These are phyloP conservation scores for Hanseniaspora nectarophila DNA, from an alignment of 805 yeast genomes.

Conservation along the genomic window DNA sequence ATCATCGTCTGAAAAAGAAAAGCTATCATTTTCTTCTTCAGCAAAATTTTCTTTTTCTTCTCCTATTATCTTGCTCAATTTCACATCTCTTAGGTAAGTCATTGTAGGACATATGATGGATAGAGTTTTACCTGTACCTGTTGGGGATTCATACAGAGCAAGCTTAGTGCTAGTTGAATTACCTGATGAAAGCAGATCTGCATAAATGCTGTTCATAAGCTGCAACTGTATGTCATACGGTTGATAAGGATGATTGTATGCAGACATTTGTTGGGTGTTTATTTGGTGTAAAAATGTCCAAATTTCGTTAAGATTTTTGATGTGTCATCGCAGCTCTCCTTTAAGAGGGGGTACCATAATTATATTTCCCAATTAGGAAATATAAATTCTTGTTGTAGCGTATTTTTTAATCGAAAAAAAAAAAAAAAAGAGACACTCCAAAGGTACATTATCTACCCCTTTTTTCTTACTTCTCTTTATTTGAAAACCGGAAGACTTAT, in stretches of 20 bases:
- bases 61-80: slow-evolving; percentile 18
- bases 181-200: slow-evolving; percentile 36
- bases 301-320: too few species aligned
- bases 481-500: too few species aligned
- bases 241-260: slow-evolving; percentile 60
- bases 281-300: too few species aligned
- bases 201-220: slow-evolving; percentile 66
- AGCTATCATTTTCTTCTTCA: slow-evolving; percentile 21
- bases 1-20: slow-evolving; percentile 31
- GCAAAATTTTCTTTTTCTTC: slow-evolving; percentile 16
- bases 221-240: slow-evolving; percentile 72
- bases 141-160: slow-evolving; percentile 83
- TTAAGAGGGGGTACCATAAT: too few species aligned
- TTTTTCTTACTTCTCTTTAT: too few species aligned
- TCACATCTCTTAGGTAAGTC: slow-evolving; percentile 62
- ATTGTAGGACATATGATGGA: slow-evolving; percentile 75
- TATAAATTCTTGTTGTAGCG: neutral
- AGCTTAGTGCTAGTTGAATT: slow-evolving; percentile 38
- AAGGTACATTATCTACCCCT: too few species aligned
- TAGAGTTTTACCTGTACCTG: slow-evolving; percentile 88
- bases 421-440: neutral
- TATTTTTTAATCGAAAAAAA: neutral
- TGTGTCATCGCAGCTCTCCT: too few species aligned
- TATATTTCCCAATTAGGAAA: neutral
- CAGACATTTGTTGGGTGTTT: neutral